Percentiles rank a stretch among this genome's conserved stretches.
These are phyloP conservation scores for Boletellus deceptivus DNA, from an alignment of 1,284 basidiomycete species.

Conservation along the genomic window DNA sequence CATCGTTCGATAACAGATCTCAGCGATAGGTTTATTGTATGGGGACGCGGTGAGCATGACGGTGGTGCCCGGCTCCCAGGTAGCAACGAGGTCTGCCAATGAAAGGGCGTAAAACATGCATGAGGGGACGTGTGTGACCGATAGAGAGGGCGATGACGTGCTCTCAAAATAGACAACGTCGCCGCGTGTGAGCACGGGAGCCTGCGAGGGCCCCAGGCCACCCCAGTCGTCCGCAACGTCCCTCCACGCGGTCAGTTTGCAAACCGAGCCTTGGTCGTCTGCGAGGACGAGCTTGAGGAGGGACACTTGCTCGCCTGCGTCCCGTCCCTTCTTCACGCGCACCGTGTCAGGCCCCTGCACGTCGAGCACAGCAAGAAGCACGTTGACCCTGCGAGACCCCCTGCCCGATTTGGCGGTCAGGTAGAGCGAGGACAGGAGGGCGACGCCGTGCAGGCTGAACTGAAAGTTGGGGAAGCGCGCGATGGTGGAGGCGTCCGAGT, in stretches of 20 bases:
- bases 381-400: slow-evolving; percentile 45
- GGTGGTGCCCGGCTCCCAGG: slow-evolving; percentile 42
- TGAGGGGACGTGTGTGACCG: slow-evolving; percentile 18
- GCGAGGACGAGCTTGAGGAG: slow-evolving; percentile 66
- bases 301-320: slow-evolving; percentile 64
- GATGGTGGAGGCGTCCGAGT: slow-evolving; percentile 65
- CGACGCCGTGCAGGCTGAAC: slow-evolving; percentile 58
- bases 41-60: slow-evolving; percentile 61
- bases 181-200: slow-evolving; percentile 53
- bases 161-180: slow-evolving; percentile 68
- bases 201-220: slow-evolving; percentile 35
- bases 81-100: slow-evolving; percentile 47
- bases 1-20: slow-evolving; percentile 76
- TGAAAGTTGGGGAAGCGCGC: slow-evolving; percentile 64
- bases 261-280: slow-evolving; percentile 62
- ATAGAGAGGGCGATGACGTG: slow-evolving; percentile 35
- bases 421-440: slow-evolving; percentile 43
- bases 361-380: slow-evolving; percentile 66
- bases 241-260: slow-evolving; percentile 73
- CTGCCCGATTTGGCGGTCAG: slow-evolving; percentile 21
- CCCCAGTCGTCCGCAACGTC: slow-evolving; percentile 72
- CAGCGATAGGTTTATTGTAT: slow-evolving; percentile 52
- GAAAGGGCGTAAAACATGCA: slow-evolving; percentile 15
- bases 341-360: slow-evolving; percentile 70
- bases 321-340: slow-evolving; percentile 58